Base-by-base conservation (phyloP, 805 yeast genomes). In the Candida krabiensis region DNA sequence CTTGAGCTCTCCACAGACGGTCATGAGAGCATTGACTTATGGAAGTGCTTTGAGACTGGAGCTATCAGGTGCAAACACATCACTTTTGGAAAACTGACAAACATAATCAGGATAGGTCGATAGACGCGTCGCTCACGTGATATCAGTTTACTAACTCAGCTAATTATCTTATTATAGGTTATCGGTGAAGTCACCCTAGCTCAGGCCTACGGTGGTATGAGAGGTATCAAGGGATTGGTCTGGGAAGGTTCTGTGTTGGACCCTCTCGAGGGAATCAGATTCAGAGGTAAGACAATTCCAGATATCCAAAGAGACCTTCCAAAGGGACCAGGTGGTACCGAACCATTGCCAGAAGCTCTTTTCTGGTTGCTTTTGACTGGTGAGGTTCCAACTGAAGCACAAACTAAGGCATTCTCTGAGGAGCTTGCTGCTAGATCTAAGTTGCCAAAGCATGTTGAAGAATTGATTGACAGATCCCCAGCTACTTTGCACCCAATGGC, bases 141-240 rank as follows among this genome's bases (percentile, higher is more conserved):
- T n/a, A n/a, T n/a, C n/a, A n/a, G n/a, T n/a, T n/a, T n/a, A n/a
- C n/a, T n/a, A n/a, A n/a, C n/a, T n/a, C n/a, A n/a, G n/a, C n/a
- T n/a, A n/a, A n/a, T n/a, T n/a, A 36, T 14, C 22, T 13, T n/a
- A 12, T n/a, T 27, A 33, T 30, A 63, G 67, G 67, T 67, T 35
- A 80, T 85, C 49, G 91, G 88, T 50, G 87, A 84, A 65, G 83
- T 83, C 47, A 64, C 72, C 41, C 70, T 85, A 46, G 87, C 80
- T 63, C 91, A 84, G 69, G 90, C 89, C 28, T 86, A 84, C 67
- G 95, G 95, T 70, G 95, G 95, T 71, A 82, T 82, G 90, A 77
- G 95, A 65, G 95, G 95, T 60, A 81, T 85, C 64, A 80, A 82
- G 66, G 86, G 87, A 53, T 71, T 86, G 46, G 89, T 85, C 37